Evolutionary conservation across 371 early-diverging fungal species (phyloP), one percentile per base, ranked within the genome.

Genomic region (Actinomortierella ambigua): DNA sequence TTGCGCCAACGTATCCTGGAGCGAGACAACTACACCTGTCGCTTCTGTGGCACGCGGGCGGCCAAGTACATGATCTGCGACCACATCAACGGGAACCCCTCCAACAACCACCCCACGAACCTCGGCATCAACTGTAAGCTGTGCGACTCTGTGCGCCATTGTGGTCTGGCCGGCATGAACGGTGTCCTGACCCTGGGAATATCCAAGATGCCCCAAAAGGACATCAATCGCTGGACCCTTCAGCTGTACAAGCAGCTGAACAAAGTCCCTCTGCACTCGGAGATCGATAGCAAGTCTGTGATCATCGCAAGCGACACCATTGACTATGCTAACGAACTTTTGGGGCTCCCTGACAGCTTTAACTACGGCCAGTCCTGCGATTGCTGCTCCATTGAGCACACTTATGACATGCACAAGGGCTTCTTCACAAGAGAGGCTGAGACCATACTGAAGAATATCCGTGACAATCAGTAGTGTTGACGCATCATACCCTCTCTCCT

Each of bases 21-120:
- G 24, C 59, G 65, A 42, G 58, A 64, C 43, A 58, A 50, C 44
- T 50, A 49, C 49, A n/a, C 65, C 15, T 64, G 59, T 43, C 65
- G 65, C n/a, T 64, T 58, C 59, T 64, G 65, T 58, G 59, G 59
- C 50, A 46, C 54, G 44, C 53, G 65, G 34, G 43, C 65, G 14
- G 22, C 28, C 2, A 64, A 64, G 55, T 50, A 54, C 47, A 64
- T 64, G 59, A 20, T 64, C 29, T 64, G 65, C 49, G 55, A 49
- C 50, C 65, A 54, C 20, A 46, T 64, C 44, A 52, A 63, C 42
- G 50, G 65, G 26, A 42, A 58, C 50, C 59, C 58, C 22, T 64
- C 59, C 23, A 46, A 64, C 50, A 64, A 64, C 50, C 44, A 53
- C 43, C 55, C 58, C 55, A 50, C 41, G 43, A 64, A 64, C 54